Evolutionary conservation across 192 early-diverging fungal genomes (phyloP).

Genomic region (Lobosporangium transversale): DNA sequence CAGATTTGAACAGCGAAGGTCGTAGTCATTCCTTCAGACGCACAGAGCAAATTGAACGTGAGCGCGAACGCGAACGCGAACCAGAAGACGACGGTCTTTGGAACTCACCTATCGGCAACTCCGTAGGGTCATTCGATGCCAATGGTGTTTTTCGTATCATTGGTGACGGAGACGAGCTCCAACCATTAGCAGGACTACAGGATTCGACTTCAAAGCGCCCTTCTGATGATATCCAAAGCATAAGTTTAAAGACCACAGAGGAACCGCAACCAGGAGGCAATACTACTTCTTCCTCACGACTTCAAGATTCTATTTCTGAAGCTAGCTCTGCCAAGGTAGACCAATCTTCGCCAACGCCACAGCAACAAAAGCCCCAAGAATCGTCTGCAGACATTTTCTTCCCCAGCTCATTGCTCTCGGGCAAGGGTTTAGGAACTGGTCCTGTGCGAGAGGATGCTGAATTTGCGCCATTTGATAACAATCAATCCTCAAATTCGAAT

Average conservation of each 20-base stretch:
- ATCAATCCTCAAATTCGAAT: not conserved
- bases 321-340: constrained; percentile 17
- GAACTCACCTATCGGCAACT: constrained; percentile 65
- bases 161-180: constrained; percentile 55
- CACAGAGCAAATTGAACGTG: constrained; percentile 31
- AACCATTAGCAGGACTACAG: constrained; percentile 39
- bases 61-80: constrained; percentile 33
- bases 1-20: constrained; percentile 38
- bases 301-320: constrained; percentile 15
- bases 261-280: not conserved
- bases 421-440: not conserved
- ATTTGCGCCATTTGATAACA: constrained; percentile 14
- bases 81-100: constrained; percentile 56
- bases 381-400: constrained; percentile 2
- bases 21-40: constrained; percentile 46
- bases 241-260: not conserved
- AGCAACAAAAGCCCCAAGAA: constrained; percentile 8
- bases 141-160: constrained; percentile 75
- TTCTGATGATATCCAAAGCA: not conserved
- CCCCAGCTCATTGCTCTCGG: constrained; percentile 7
- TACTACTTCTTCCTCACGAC: not conserved
- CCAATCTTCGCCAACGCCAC: constrained; percentile 5
- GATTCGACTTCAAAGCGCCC: constrained; percentile 9
- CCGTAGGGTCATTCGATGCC: constrained; percentile 72
- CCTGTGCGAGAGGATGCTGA: constrained; percentile 23